phyloP scores from a whole-genome alignment of 352 stramenopile genomes.

The Globisporangium splendens region DNA sequence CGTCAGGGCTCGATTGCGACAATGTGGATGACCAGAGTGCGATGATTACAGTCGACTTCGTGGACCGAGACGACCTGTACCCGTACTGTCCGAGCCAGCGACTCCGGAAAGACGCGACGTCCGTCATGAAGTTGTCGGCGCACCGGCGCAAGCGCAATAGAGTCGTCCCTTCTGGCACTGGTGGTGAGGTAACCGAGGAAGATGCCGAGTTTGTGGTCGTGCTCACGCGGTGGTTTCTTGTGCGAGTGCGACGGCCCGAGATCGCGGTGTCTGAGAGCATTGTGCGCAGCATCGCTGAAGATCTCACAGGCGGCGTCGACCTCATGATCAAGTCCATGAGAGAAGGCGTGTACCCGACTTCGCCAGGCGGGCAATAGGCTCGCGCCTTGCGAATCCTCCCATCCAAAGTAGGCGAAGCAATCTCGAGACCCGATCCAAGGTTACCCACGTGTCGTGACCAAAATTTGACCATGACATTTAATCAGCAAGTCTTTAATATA shows the following conservation, averaged over 20 bases:
- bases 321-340: slow-evolving; percentile 6
- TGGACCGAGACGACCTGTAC: slow-evolving; percentile 17
- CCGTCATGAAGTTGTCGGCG: slow-evolving; percentile 4
- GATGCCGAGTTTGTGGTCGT: background rate
- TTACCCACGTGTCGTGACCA: too few relatives aligned
- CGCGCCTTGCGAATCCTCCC: too few relatives aligned
- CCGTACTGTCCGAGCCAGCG: slow-evolving; percentile 12
- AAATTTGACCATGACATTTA: too few relatives aligned
- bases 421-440: too few relatives aligned
- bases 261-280: slow-evolving; percentile 3
- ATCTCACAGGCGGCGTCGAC: slow-evolving; percentile 2
- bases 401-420: too few relatives aligned
- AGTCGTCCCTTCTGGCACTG: too few relatives aligned
- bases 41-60: slow-evolving; percentile 8
- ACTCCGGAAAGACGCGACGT: slow-evolving; percentile 22
- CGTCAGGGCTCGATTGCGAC: background rate
- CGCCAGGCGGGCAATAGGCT: too few relatives aligned
- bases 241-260: background rate
- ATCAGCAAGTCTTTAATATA: too few relatives aligned
- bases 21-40: slow-evolving; percentile 2
- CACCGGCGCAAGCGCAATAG: background rate
- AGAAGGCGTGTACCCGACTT: slow-evolving; percentile 5
- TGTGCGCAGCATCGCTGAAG: background rate
- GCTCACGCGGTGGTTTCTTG: slow-evolving; percentile 9
- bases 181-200: too few relatives aligned